These are phyloP conservation scores for Phytophthora nicotianae DNA, from an alignment of 352 stramenopile species.

Conservation along the genomic window DNA sequence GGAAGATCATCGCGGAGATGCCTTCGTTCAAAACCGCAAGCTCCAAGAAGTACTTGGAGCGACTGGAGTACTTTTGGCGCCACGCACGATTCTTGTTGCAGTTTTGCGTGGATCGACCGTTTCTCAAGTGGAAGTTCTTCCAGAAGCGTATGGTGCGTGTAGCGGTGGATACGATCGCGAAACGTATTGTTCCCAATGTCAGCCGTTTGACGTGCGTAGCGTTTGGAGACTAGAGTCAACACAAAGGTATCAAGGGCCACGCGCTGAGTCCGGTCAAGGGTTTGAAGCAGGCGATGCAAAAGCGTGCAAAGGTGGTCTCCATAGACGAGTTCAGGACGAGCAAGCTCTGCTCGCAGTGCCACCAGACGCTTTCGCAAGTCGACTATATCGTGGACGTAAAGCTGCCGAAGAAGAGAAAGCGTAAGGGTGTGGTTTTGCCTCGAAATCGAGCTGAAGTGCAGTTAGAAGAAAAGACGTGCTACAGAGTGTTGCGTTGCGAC, in stretches of 20 bases:
- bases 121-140: too few species aligned
- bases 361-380: conserved; percentile 20
- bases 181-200: too few species aligned
- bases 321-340: conserved; percentile 5
- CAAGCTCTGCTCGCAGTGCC: conserved; percentile 5
- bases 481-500: conserved; percentile 11
- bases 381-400: conserved; percentile 7
- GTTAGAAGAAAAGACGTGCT: conserved; percentile 12
- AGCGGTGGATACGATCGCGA: too few species aligned
- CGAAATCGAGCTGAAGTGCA: conserved; percentile 8
- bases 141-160: too few species aligned
- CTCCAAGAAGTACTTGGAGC: too few species aligned
- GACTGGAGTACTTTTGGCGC: too few species aligned
- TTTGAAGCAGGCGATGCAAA: background rate
- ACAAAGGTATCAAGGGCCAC: background rate
- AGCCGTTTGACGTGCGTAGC: too few species aligned
- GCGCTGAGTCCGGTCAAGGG: background rate
- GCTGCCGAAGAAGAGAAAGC: conserved; percentile 12
- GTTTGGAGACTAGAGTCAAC: too few species aligned
- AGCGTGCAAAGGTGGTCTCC: background rate
- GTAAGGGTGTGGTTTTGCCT: conserved; percentile 3
- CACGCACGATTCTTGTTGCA: too few species aligned
- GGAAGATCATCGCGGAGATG: too few species aligned
- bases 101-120: too few species aligned
- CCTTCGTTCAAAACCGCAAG: too few species aligned